Conservation (phyloP, 78 protist species). For the Pigoraptor vietnamica region DNA sequence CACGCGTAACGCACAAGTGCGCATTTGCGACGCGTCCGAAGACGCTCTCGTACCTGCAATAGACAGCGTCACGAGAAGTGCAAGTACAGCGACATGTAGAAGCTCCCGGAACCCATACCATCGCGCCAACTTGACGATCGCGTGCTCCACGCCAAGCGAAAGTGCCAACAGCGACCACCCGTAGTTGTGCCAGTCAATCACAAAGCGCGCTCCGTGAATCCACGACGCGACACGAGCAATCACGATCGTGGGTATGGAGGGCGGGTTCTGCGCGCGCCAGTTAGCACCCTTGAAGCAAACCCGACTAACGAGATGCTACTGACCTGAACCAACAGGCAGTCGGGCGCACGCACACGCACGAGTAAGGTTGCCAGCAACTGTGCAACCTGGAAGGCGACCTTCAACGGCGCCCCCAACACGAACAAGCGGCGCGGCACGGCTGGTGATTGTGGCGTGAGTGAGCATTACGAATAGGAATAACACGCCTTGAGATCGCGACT, state of each 20-base stretch:
- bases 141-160: neutral
- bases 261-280: conserved; percentile 92
- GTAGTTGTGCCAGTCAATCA: conserved; percentile 95
- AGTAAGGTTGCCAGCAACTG: neutral
- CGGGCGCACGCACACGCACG: neutral
- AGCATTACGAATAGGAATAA: no score
- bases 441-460: neutral
- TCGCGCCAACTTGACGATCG: neutral
- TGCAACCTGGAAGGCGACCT: neutral
- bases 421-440: neutral
- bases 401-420: neutral
- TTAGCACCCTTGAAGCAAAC: no score
- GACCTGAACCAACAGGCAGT: neutral
- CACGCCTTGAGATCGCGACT: no score
- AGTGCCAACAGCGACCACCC: conserved; percentile 78
- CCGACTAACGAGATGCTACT: no score
- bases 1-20: conserved; percentile 28
- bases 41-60: neutral
- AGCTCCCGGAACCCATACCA: neutral
- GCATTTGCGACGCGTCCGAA: neutral
- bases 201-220: conserved; percentile 37
- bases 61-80: neutral
- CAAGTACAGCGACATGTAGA: neutral
- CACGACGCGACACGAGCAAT: conserved; percentile 29
- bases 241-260: conserved; percentile 82